Conservation (phyloP, 2,329 filamentous ascomycete genomes). For the Atkinsonella texensis region DNA sequence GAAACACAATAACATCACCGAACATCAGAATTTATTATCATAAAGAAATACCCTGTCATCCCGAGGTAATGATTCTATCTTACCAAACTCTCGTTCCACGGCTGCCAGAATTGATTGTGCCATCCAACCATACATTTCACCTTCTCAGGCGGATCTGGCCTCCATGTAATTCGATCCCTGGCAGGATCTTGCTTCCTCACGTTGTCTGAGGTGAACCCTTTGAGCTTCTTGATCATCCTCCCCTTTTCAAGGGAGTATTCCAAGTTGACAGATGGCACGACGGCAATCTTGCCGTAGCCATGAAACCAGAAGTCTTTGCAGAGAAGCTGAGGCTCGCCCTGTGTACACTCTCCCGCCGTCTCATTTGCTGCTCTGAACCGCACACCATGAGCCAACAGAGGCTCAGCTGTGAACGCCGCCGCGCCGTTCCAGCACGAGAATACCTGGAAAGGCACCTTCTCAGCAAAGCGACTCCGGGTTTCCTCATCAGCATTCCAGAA, state of each 20-base stretch:
- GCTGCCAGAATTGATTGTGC: slow-evolving; percentile 27
- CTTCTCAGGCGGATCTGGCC: slow-evolving; percentile 27
- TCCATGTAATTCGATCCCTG: slow-evolving; percentile 30
- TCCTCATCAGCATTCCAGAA: slow-evolving; percentile 36
- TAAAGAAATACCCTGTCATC: neutral
- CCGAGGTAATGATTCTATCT: neutral
- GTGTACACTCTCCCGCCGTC: slow-evolving; percentile 32
- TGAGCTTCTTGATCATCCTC: slow-evolving; percentile 32
- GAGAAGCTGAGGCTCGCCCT: slow-evolving; percentile 43
- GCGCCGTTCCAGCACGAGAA: slow-evolving; percentile 52
- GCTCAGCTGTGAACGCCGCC: slow-evolving; percentile 32
- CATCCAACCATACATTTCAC: slow-evolving; percentile 37
- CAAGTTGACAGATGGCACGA: slow-evolving; percentile 43
- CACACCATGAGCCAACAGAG: slow-evolving; percentile 30
- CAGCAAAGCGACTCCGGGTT: slow-evolving; percentile 20
- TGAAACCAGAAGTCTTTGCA: slow-evolving; percentile 44
- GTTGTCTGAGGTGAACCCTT: slow-evolving; percentile 34
- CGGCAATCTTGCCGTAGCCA: slow-evolving; percentile 40
- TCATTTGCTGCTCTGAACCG: slow-evolving; percentile 27
- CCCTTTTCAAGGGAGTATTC: slow-evolving; percentile 38
- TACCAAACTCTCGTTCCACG: slow-evolving; percentile 19
- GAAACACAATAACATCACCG: too few relatives aligned
- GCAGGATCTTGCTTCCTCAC: slow-evolving; percentile 15
- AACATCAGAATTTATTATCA: too few relatives aligned
- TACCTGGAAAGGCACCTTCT: slow-evolving; percentile 41